A percentile compares a stretch with the other conserved stretches of the same genome.
Evolutionary conservation across 176 grass and related monocot genomes (phyloP).

Genomic region (Aegilops umbellulata): DNA sequence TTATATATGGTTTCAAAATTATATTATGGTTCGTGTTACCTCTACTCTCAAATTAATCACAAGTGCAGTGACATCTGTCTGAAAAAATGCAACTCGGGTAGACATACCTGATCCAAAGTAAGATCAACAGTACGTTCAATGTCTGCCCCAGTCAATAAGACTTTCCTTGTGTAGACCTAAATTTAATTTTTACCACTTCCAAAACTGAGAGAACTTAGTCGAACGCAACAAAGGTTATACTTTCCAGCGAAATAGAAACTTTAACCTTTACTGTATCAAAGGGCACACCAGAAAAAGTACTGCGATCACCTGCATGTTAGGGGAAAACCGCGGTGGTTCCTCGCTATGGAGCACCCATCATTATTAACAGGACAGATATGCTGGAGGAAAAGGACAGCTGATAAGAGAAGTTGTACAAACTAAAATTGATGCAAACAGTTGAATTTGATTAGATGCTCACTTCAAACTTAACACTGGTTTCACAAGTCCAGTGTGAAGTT

Average conservation of each 20-base stretch:
- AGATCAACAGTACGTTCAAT: too few species aligned
- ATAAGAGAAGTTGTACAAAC: slow-evolving; percentile 8
- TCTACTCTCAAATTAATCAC: neutral
- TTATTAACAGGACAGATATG: slow-evolving; percentile 84
- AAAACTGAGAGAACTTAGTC: too few species aligned
- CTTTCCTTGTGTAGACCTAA: too few species aligned
- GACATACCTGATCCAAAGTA: too few species aligned
- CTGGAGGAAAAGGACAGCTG: slow-evolving; percentile 32
- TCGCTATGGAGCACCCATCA: slow-evolving; percentile 66
- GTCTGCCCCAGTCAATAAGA: too few species aligned
- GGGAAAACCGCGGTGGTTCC: slow-evolving; percentile 80
- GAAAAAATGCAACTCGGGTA: too few species aligned
- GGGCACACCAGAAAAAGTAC: too few species aligned
- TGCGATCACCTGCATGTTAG: slow-evolving; percentile 64
- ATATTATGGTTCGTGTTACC: neutral
- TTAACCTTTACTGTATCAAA: too few species aligned
- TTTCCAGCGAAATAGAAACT: neutral
- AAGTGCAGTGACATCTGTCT: neutral
- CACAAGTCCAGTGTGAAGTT: slow-evolving; percentile 83
- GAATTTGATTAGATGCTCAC: too few species aligned
- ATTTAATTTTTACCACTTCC: too few species aligned
- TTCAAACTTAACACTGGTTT: slow-evolving; percentile 38
- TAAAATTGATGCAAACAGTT: slow-evolving; percentile 31
- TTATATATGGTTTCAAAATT: too few species aligned
- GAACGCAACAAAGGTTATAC: too few species aligned